phyloP scores from a whole-genome alignment of 1,139 yeast genomes.

The Blastobotrys serpentis region DNA sequence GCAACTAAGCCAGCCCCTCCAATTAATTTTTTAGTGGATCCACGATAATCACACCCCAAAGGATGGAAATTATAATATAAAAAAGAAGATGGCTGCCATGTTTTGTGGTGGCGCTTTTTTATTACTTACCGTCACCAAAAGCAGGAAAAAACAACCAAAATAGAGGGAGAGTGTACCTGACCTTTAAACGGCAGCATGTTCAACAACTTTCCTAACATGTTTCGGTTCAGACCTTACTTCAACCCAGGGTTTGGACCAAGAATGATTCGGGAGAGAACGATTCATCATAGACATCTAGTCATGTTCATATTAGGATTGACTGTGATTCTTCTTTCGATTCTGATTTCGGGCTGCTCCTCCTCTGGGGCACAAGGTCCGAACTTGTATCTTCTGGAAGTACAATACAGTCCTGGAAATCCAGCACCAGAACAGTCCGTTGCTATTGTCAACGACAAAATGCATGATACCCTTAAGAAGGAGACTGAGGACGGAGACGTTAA shows the following conservation, averaged over 20 bases:
- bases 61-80: background rate
- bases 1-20: slow-evolving; percentile 4
- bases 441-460: slow-evolving; percentile 28
- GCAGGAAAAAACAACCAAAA: too few relatives aligned
- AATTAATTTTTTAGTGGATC: background rate
- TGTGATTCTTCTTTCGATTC: slow-evolving; percentile 26
- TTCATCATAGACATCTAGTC: slow-evolving; percentile 17
- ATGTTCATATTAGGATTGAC: slow-evolving; percentile 25
- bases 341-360: slow-evolving; percentile 30
- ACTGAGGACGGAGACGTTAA: slow-evolving; percentile 20
- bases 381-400: slow-evolving; percentile 27
- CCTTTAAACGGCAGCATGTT: background rate
- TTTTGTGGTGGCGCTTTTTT: background rate
- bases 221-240: slow-evolving; percentile 11
- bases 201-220: slow-evolving; percentile 4
- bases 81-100: background rate
- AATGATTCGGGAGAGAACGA: slow-evolving; percentile 9
- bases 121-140: background rate
- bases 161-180: background rate
- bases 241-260: slow-evolving; percentile 12
- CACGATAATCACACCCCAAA: background rate
- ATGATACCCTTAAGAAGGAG: slow-evolving; percentile 20
- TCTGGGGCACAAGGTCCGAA: slow-evolving; percentile 24
- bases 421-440: slow-evolving; percentile 22
- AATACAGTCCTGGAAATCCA: slow-evolving; percentile 24